A percentile compares a stretch with the other conserved stretches of the same genome.
These are phyloP conservation scores for Xylaria palmicola DNA, from an alignment of 495 filamentous ascomycete species.

Conservation along the genomic window DNA sequence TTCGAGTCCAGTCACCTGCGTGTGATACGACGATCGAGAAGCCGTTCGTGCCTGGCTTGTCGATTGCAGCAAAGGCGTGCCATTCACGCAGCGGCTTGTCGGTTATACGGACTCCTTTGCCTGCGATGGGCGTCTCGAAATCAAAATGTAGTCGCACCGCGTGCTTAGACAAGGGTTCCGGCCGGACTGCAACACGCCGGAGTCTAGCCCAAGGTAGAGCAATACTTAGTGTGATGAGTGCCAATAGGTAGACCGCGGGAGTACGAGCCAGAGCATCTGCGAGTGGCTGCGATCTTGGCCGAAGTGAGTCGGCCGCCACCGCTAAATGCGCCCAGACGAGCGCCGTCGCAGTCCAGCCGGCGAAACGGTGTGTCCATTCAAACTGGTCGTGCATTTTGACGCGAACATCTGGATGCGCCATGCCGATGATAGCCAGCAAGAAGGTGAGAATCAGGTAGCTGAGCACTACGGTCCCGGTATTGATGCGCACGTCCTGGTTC, in stretches of 20 bases:
- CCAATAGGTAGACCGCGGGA: slow-evolving; percentile 58
- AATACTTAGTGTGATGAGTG: slow-evolving; percentile 52
- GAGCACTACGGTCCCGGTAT: slow-evolving; percentile 25
- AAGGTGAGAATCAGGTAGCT: slow-evolving; percentile 30
- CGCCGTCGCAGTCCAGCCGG: slow-evolving; percentile 53
- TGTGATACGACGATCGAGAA: slow-evolving; percentile 66
- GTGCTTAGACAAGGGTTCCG: slow-evolving; percentile 59
- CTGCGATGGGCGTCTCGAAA: slow-evolving; percentile 49
- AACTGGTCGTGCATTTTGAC: slow-evolving; percentile 52
- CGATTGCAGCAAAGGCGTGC: slow-evolving; percentile 70
- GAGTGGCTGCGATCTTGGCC: slow-evolving; percentile 26
- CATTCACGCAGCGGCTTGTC: slow-evolving; percentile 61
- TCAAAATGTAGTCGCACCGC: slow-evolving; percentile 61
- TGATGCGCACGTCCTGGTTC: slow-evolving; percentile 22
- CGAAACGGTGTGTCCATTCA: slow-evolving; percentile 57
- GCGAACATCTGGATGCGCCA: slow-evolving; percentile 47
- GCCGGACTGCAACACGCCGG: slow-evolving; percentile 51
- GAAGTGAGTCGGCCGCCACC: slow-evolving; percentile 33
- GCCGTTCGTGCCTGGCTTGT: slow-evolving; percentile 40
- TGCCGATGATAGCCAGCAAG: slow-evolving; percentile 28
- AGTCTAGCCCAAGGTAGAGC: slow-evolving; percentile 59
- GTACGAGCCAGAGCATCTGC: slow-evolving; percentile 38
- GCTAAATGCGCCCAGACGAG: slow-evolving; percentile 51
- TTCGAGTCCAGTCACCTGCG: slow-evolving; percentile 69
- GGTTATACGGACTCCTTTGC: slow-evolving; percentile 48